Base-by-base conservation (phyloP, 2,329 filamentous ascomycete genomes). In the Tricladium varicosporioides region DNA sequence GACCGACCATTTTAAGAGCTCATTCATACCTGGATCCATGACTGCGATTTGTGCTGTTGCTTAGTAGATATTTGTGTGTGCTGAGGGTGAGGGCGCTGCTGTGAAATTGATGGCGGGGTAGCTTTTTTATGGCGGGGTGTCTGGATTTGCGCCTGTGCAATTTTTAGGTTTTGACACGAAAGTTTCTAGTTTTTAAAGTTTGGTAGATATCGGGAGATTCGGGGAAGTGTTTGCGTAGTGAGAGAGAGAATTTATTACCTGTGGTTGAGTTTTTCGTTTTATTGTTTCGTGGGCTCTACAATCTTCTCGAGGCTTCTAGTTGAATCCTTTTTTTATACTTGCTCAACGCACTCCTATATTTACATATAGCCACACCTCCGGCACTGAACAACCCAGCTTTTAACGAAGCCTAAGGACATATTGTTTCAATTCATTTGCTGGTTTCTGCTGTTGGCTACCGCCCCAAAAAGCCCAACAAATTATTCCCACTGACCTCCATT, bases 1-100 rank as follows among this genome's bases (percentile, higher is more conserved):
- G 67, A 88, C 80, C 67, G 66, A 63, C 61, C 70, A 72, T 66
- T 72, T 71, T 18, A 73, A 69, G 59, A 73, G 68, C 31, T 65
- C 58, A 56, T 67, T 70, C 53, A 73, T 64, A 15, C 60, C 63
- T 53, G 66, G 66, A 52, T 70, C 64, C 67, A 69, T 69, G 16
- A 19, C 15, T 45, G 51, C 57, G 44, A 27, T 4, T 60, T 57
- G 45, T 33, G 19, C 42, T 53, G 27, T 3, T 47, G 32, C 9
- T 14, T 48, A 16, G 5, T 27, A 42, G 27, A 43, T 33, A 14
- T 42, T 18, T 51, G 10, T 9, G 33, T 51, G 7, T 9, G 47
- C 9, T 7, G 22, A 8, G 16, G 9, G 15, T 32, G 40, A 36
- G n/a, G 36, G 48, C 10, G 40, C 9, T 14, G 11, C 31, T 52